A percentile compares a stretch with the other conserved stretches of the same genome.
These are phyloP conservation scores for Hymenotorrendiella dingleyae DNA, from an alignment of 2,329 filamentous ascomycete genomes.

Conservation along the genomic window DNA sequence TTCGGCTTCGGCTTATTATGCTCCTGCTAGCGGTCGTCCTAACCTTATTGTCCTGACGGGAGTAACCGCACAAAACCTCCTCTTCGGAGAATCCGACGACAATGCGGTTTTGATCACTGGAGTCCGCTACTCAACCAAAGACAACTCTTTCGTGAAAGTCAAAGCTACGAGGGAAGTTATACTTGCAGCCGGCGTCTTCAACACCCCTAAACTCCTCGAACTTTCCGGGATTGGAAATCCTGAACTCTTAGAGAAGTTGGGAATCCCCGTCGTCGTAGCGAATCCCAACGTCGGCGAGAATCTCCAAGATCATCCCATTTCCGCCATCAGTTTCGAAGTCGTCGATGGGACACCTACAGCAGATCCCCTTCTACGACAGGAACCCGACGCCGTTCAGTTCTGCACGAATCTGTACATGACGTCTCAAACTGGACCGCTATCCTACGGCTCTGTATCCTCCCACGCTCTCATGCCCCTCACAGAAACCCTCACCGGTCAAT, in stretches of 20 bases:
- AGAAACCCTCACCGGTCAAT: too few relatives aligned
- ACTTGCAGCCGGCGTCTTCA: conserved; percentile 39
- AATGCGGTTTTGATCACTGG: conserved; percentile 9
- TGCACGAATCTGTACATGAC: conserved; percentile 31
- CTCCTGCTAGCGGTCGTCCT: conserved; percentile 4
- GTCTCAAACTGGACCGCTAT: conserved; percentile 11
- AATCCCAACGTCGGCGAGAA: conserved; percentile 57
- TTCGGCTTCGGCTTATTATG: conserved; percentile 15
- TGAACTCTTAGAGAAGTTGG: conserved; percentile 32
- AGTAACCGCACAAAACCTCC: conserved; percentile 74
- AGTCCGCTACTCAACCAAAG: conserved; percentile 5
- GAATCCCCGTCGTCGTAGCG: conserved; percentile 46
- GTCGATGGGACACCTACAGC: conserved; percentile 29
- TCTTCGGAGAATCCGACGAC: conserved; percentile 30
- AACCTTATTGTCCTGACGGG: conserved; percentile 81
- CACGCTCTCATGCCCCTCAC: too few relatives aligned
- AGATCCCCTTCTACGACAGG: conserved; percentile 30
- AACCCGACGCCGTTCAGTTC: conserved; percentile 30
- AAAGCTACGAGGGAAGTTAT: conserved; percentile 36
- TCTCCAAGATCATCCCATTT: conserved; percentile 39
- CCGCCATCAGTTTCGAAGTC: conserved; percentile 29
- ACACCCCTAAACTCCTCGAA: conserved; percentile 40
- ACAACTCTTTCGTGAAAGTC: conserved; percentile 11
- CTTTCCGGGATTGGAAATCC: conserved; percentile 37
- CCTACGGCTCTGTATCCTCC: too few relatives aligned